Evolutionary conservation across 2,329 filamentous ascomycete genomes (phyloP), one percentile per base, ranked within the genome.

Genomic region (Polychaeton citri): DNA sequence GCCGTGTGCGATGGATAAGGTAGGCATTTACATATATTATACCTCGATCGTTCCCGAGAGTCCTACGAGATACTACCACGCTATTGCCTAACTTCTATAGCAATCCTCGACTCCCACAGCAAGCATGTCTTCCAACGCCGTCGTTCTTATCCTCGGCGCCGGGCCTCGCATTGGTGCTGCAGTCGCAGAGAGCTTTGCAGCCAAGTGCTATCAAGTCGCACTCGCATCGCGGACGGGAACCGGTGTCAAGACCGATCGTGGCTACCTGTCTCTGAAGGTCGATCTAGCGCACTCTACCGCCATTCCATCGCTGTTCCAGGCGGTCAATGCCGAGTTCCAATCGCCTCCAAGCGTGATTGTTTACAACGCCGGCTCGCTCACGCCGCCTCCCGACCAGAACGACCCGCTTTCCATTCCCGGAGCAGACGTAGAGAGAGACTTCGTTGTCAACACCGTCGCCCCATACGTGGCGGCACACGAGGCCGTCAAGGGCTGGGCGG

Each of bases 181-280:
- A 15, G 55, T 61, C 3, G 57, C 57, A n/a, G 43, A 48, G 10
- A 48, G 53, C 6, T 65, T 67, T 42, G 51, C 57, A 7, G 38
- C 48, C 2, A 58, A 61, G 32, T 63, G 64, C 37, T 67, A 66
- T 50, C 57, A 55, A 38, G 52, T 66, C 18, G 64, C 61, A 6
- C 45, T 61, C 4, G 59, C 55, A 9, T 52, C 62, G 6, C 49
- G 63, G 2, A 50, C 57, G n/a, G 49, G 51, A 19, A 49, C 53
- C 10, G 39, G 55, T 24, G 48, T 62, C 32, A 38, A 40, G 16
- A 45, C 41, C 32, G 63, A 68, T 41, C 12, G 15, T 10, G 24
- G 24, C 15, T 28, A 4, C 7, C 15, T 28, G 7, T 28, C 24
- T 15, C 7, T 28, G 24, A 15, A 28, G 15, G 24, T 15, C 7